phyloP scores from a whole-genome alignment of 2,329 filamentous ascomycete genomes.

The Sclerotinia sclerotiorum region DNA sequence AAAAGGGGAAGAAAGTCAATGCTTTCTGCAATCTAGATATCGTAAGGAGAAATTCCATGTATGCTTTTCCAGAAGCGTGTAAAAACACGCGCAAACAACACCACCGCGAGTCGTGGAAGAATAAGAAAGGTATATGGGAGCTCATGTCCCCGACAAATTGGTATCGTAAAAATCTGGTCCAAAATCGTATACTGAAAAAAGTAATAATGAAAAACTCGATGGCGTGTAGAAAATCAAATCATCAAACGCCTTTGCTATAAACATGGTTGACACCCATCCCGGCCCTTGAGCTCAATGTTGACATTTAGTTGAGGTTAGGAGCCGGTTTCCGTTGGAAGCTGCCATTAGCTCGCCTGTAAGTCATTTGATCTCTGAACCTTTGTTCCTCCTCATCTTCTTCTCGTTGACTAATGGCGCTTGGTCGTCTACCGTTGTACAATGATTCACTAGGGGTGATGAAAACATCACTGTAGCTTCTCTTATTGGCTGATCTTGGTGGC shows the following conservation, averaged over 20 bases:
- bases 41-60: slow-evolving; percentile 24
- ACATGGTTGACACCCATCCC: background rate
- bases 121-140: background rate
- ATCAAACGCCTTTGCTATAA: slow-evolving; percentile 16
- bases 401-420: slow-evolving; percentile 37
- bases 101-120: slow-evolving; percentile 2
- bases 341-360: slow-evolving; percentile 41
- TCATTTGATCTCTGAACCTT: slow-evolving; percentile 27
- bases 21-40: slow-evolving; percentile 18
- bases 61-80: slow-evolving; percentile 17
- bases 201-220: background rate
- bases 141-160: slow-evolving; percentile 11
- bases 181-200: slow-evolving; percentile 13
- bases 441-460: slow-evolving; percentile 39
- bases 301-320: background rate
- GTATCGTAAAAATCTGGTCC: slow-evolving; percentile 16
- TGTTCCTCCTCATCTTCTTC: slow-evolving; percentile 29
- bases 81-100: background rate
- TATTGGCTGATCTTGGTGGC: slow-evolving; percentile 27
- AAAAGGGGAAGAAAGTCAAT: background rate
- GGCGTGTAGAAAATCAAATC: background rate
- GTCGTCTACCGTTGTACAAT: slow-evolving; percentile 47
- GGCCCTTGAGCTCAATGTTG: background rate
- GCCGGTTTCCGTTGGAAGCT: background rate
- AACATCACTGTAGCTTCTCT: slow-evolving; percentile 35